Evolutionary conservation across 176 grass and related monocot species (phyloP), one percentile per base, ranked within the genome.

Genomic region (Eragrostis nindensis): DNA sequence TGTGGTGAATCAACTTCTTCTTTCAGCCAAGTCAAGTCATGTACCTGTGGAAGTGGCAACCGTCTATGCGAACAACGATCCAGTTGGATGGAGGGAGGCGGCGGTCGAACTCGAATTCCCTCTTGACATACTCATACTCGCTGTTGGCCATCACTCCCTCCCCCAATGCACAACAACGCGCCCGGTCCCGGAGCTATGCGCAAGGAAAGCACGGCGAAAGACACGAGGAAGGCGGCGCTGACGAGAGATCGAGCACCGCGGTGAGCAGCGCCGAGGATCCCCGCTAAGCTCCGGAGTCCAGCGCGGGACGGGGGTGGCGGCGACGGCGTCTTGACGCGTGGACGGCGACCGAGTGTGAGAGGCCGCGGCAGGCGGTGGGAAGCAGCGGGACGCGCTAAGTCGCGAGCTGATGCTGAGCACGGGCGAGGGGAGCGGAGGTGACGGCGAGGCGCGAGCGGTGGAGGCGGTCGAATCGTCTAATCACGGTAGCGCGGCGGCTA

Each of bases 91-190:
- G 88, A 18, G 88, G 87, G 40, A 97, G 76, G 55, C 21, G 87
- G 61, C 89, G 80, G 59, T 89, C 83, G 41, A 62, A 60, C 75
- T 93, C 94, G 14, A 91, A 97, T 14, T 84, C 79, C 70, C 50
- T 73, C 94, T 97, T 97, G 41, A 97, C 90, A 38, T 93, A 97
- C 83, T 93, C 94, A 5, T 90, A 96, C 70, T 88, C 85, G 62
- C 87, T 96, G 61, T 92, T 96, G 0, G 85, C 90, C 93, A 96
- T 92, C 60, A 36, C 27, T 17, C 25, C 55, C 74, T 45, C 16
- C 24, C 24, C 14, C 14, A 21, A 21, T 26, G 21, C 38, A 16
- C 53, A 43, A 60, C 67, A 3, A 71, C 43, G 14, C 4, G 29
- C 39, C 22, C 26, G 12, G 24, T 71, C 68, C 44, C 27, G 6